A percentile compares a stretch with the other conserved stretches of the same genome.
These are phyloP conservation scores for Oryza coarctata DNA, from an alignment of 176 grass and related monocot species.

Conservation along the genomic window DNA sequence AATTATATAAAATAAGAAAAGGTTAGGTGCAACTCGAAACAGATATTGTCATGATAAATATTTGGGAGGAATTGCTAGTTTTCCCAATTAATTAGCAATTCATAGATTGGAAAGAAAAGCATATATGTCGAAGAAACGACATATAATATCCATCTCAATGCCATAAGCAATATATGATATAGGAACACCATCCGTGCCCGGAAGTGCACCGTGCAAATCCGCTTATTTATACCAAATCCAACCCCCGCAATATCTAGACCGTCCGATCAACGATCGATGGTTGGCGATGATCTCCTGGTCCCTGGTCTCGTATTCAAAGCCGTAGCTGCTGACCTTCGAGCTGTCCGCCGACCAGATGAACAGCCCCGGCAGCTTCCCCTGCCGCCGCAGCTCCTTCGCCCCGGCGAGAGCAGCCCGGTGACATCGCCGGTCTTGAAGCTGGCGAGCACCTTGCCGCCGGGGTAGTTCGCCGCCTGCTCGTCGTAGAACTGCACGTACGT, in stretches of 20 bases:
- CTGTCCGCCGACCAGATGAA: constrained; percentile 65
- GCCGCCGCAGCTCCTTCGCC: constrained; percentile 32
- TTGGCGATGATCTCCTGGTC: constrained; percentile 50
- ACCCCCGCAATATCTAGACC: not conserved
- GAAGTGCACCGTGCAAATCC: not conserved
- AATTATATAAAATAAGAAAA: too few relatives aligned
- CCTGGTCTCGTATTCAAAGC: constrained; percentile 40
- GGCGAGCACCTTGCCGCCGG: constrained; percentile 43
- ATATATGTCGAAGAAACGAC: not conserved
- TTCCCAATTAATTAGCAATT: too few relatives aligned
- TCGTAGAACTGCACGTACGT: constrained; percentile 49
- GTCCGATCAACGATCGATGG: constrained; percentile 18
- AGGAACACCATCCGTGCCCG: not conserved
- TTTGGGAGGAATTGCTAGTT: too few relatives aligned
- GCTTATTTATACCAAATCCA: not conserved
- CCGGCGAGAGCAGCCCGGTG: constrained; percentile 13
- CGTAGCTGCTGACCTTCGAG: constrained; percentile 16
- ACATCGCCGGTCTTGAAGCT: constrained; percentile 43
- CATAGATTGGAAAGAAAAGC: too few relatives aligned
- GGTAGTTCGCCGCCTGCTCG: constrained; percentile 30
- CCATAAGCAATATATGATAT: not conserved
- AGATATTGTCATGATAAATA: too few relatives aligned
- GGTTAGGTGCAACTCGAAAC: too few relatives aligned
- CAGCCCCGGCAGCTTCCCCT: constrained; percentile 54
- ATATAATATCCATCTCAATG: not conserved